Evolutionary conservation across 306 rosid species (phyloP), one percentile per base, ranked within the genome.

Genomic region (Prunus campanulata): DNA sequence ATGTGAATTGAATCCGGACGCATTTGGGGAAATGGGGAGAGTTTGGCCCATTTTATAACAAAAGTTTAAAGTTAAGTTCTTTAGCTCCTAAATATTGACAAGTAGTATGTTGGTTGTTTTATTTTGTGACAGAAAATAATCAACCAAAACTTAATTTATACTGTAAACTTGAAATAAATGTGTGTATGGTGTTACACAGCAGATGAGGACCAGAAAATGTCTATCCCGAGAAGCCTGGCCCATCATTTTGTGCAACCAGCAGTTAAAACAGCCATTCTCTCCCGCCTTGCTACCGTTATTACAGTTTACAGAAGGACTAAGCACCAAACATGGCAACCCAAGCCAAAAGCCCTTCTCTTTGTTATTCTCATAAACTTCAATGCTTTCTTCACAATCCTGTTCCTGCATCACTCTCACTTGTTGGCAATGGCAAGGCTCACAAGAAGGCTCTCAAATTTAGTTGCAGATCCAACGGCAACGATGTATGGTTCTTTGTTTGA

Each of bases 381-480:
- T 81, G 81, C 66, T 46, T 74, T 39, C 52, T 80, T 63, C 77
- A 55, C 63, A 75, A 77, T 71, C 86, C 70, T 39, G 15, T 73
- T 7, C 79, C 74, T 19, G 52, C 78, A 55, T 80, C 83, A 18
- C 65, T 85, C 27, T 59, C 82, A 12, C 48, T 73, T 35, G 62
- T 73, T 55, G 62, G 77, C 42, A 73, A 68, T 67, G 42, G 57
- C n/a, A 71, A 35, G 67, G 42, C 55, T 77, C 64, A 81, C 20
- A 85, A 50, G 20, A 88, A 83, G 76, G 57, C 75, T 66, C 77
- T 66, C 48, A 84, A 78, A 47, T 77, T 88, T 62, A 82, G 44
- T 8, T 90, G 91, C 80, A 80, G 79, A 71, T 86, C 95, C 68
- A 83, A 77, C 10, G 69, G 75, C 80, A 57, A 49, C 13, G 81